Base-by-base conservation (phyloP, 2,329 filamentous ascomycete genomes). In the Pyricularia sp. region DNA sequence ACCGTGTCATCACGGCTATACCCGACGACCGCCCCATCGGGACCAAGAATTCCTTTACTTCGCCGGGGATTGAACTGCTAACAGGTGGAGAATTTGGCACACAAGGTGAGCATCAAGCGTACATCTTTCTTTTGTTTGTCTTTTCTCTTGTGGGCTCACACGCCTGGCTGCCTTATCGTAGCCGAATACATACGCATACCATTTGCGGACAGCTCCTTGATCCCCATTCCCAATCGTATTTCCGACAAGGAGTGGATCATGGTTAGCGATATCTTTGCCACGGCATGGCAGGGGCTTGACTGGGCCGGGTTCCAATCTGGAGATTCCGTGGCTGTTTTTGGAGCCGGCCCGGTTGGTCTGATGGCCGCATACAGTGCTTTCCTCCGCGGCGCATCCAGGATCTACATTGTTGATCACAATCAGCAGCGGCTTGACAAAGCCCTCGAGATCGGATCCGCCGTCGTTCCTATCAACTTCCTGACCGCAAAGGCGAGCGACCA, bases 261-360 rank as follows among this genome's bases (percentile, higher is more conserved):
- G 12, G 14, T 78, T 2, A 72, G 74, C 4, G 79, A 81, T 68
- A 79, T 81, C 65, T 80, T 80, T 70, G 71, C 75, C 20, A 80
- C 79, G 0, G 79, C 74, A 6, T 82, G 80, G 79, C 71, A 74
- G 61, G 78, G 75, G 3, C 69, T 82, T 6, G 73, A 74, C 20
- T 75, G 75, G 69, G 74, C 78, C 12, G 78, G 78, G 11, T 81
- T 81, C 72, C 68, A 77, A 68, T 71, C 79, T 0, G 80, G 80
- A 14, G 73, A 75, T 68, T 65, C 69, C 23, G 70, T 75, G 1
- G 73, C 73, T 65, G 71, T 74, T 55, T 75, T 75, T 63, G 74
- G 73, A 28, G 74, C 69, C 25, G 69, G 69, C 3, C 72, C 74
- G 30, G 73, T 75, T 26, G 74, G 74, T 12, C 72, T 75, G 2